Evolutionary conservation across 169 alveolate species (phyloP), one percentile per base, ranked within the genome.

Genomic region (Cryptosporidium canis): DNA sequence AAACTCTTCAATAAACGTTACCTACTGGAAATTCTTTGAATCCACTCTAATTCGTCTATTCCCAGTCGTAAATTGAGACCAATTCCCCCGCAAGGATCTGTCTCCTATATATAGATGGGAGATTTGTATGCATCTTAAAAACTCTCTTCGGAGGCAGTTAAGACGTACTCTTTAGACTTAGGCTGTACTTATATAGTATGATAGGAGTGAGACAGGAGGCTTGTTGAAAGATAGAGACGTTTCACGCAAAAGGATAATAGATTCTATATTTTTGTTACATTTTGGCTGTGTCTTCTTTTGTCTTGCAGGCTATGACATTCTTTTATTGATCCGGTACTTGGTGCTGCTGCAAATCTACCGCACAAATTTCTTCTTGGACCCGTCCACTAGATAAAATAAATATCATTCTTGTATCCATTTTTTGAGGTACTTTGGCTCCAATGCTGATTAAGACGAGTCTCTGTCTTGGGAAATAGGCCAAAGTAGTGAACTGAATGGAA

Each of bases 231-330:
- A 18, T 51, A 18, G 63, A 51, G 63, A 33, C 2, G 24, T 18
- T 51, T 16, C 18, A 51, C 29, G 24, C 3, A 12, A 51, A n/a
- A 51, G 63, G 63, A 51, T 51, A 51, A 51, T 51, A 51, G 68
- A 35, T 31, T 61, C 68, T 61, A 61, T 61, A 61, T 61, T 61
- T n/a, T 61, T 35, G 45, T 61, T 61, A 61, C 27, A 61, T 61
- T 35, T 61, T 61, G 37, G 24, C 45, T 61, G 33, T 61, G 33
- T 29, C 31, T 61, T 35, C 68, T 35, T 61, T 35, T 61, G n/a
- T 35, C 24, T 3, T 51, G 14, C 63, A 18, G 24, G n/a, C 4
- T 21, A 7, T n/a, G 11, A 21, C 24, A 47, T 51, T 51, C 24
- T 51, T 51, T 51, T 18, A 2, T 6, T 51, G 5, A n/a, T 51